Conservation (phyloP, 2,329 filamentous ascomycete genomes). For the Clarireedia homoeocarpa region DNA sequence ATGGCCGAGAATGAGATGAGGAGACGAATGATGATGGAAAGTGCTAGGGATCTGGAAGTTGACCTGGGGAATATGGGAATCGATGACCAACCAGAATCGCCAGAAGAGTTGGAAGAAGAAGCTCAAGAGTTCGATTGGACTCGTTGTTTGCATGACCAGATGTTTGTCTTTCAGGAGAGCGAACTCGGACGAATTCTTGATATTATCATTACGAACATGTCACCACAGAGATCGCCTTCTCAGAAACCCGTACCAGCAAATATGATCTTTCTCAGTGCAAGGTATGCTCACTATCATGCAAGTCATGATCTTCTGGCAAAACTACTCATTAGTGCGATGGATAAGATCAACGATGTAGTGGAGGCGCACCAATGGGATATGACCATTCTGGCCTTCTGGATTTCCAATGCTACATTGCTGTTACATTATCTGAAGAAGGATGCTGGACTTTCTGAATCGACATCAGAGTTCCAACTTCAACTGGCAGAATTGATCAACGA, state of each 20-base stretch:
- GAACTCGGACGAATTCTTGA: slow-evolving; percentile 88
- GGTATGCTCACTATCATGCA: slow-evolving; percentile 95
- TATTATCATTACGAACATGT: slow-evolving; percentile 97
- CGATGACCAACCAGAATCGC: slow-evolving; percentile 84
- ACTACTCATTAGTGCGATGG: slow-evolving; percentile 78
- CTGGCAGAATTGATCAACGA: slow-evolving; percentile 94
- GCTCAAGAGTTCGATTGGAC: slow-evolving; percentile 95
- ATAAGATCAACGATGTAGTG: slow-evolving; percentile 96
- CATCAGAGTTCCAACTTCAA: slow-evolving; percentile 83
- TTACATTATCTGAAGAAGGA: slow-evolving; percentile 97
- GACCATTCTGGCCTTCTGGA: slow-evolving; percentile 98
- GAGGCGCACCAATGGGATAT: slow-evolving; percentile 97
- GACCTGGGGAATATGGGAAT: slow-evolving; percentile 92
- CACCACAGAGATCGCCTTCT: slow-evolving; percentile 86
- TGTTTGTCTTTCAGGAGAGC: slow-evolving; percentile 98
- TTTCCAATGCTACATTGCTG: slow-evolving; percentile 92
- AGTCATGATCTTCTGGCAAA: slow-evolving; percentile 75
- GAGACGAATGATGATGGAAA: slow-evolving; percentile 98
- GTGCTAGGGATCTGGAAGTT: slow-evolving; percentile 91
- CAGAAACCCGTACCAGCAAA: slow-evolving; percentile 98
- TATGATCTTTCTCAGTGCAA: slow-evolving; percentile 88
- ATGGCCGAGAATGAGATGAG: slow-evolving; percentile 95
- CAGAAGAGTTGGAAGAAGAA: slow-evolving; percentile 79
- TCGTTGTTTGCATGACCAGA: slow-evolving; percentile 89
- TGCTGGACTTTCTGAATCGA: slow-evolving; percentile 68